phyloP scores from a whole-genome alignment of 2,329 filamentous ascomycete genomes.

The Tolypocladium inflatum region DNA sequence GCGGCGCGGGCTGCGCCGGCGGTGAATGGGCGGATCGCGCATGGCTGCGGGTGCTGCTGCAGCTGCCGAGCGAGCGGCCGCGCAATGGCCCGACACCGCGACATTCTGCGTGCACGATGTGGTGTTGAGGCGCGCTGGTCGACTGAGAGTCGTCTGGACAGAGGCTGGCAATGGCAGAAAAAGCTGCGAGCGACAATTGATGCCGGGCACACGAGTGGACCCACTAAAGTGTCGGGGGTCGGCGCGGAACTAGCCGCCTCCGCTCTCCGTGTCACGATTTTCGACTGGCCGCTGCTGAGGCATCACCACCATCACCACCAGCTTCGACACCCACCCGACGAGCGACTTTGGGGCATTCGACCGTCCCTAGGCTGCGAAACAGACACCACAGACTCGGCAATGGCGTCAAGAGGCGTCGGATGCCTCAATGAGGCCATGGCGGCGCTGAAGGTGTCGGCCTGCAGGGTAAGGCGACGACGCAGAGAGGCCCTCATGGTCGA shows the following conservation, averaged over 20 bases:
- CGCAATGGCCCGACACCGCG: constrained; percentile 48
- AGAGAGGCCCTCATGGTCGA: background rate
- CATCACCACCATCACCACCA: background rate
- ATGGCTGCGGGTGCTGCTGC: constrained; percentile 25
- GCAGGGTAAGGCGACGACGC: constrained; percentile 17
- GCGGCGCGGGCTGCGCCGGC: constrained; percentile 21
- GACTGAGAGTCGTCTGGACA: background rate
- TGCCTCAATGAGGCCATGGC: constrained; percentile 44
- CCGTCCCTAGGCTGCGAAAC: background rate
- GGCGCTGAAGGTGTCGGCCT: constrained; percentile 35
- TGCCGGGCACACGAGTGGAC: constrained; percentile 3
- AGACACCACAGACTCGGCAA: background rate
- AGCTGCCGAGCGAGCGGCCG: constrained; percentile 47
- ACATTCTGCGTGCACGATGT: constrained; percentile 31
- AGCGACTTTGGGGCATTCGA: background rate
- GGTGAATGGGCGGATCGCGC: constrained; percentile 25
- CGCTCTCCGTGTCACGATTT: constrained; percentile 17
- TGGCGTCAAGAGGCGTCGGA: constrained; percentile 26
- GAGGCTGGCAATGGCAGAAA: background rate
- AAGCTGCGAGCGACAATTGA: constrained; percentile 2
- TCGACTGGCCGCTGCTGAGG: constrained; percentile 3
- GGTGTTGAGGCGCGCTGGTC: background rate
- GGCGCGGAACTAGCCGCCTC: constrained; percentile 17
- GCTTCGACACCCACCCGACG: background rate
- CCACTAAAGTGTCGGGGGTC: constrained; percentile 17